phyloP scores from a whole-genome alignment of 768 basidiomycete genomes.

The Lactarius hengduanensis region DNA sequence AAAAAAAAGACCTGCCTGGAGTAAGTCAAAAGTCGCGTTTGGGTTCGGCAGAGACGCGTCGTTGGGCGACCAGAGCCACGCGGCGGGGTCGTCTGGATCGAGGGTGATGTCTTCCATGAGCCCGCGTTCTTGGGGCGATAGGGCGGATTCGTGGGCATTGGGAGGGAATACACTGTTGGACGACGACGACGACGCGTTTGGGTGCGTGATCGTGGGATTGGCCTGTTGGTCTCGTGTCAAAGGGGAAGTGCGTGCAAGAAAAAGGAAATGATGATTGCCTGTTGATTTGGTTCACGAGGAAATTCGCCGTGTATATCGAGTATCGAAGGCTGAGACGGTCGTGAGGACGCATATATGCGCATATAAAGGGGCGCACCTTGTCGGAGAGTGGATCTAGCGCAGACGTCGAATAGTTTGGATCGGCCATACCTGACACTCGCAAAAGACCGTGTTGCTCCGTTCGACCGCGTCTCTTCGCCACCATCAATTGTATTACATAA shows the following conservation, averaged over 20 bases:
- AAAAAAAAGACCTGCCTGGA: neutral
- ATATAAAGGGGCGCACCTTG: neutral
- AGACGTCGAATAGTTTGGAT: neutral
- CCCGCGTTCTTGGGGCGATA: constrained; percentile 25
- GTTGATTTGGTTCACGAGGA: neutral
- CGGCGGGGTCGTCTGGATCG: constrained; percentile 18
- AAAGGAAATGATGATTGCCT: neutral
- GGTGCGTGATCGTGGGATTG: neutral
- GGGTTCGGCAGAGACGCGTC: constrained; percentile 8
- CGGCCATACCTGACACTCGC: neutral
- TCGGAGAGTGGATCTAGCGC: neutral
- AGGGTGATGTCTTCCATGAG: constrained; percentile 26
- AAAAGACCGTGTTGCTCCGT: neutral
- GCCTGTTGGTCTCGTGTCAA: constrained; percentile 1
- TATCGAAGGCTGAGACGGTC: neutral
- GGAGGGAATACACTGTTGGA: neutral
- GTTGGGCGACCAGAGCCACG: neutral
- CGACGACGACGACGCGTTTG: neutral
- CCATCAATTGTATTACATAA: neutral
- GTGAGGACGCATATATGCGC: neutral
- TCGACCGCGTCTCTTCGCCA: neutral
- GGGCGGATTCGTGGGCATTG: neutral
- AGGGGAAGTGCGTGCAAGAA: neutral
- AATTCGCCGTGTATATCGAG: neutral
- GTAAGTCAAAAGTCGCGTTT: neutral